These are phyloP conservation scores for Pleurotus salmoneostramineus DNA, from an alignment of 768 basidiomycete genomes.

Conservation along the genomic window DNA sequence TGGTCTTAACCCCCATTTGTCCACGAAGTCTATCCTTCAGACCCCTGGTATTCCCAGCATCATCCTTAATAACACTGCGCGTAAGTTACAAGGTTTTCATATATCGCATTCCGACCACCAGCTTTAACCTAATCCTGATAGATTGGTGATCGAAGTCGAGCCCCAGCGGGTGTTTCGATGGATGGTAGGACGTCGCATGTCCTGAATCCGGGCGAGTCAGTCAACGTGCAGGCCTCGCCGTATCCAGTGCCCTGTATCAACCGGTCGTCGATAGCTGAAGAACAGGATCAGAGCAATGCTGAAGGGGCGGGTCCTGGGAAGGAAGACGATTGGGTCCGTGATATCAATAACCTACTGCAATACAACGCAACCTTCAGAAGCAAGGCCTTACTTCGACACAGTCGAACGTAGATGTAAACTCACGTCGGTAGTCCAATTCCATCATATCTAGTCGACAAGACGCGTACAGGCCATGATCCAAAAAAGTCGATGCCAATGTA, in stretches of 20 bases:
- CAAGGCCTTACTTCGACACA: conserved; percentile 78
- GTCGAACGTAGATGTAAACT: conserved; percentile 45
- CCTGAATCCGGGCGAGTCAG: conserved; percentile 80
- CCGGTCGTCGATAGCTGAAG: conserved; percentile 69
- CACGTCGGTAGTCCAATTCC: no score
- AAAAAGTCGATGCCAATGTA: no score
- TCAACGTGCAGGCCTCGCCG: conserved; percentile 79
- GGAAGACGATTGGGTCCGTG: conserved; percentile 94
- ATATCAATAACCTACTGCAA: conserved; percentile 91
- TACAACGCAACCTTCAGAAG: conserved; percentile 94
- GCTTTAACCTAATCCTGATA: conserved; percentile 23
- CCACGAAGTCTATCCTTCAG: conserved; percentile 90
- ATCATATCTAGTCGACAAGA: no score
- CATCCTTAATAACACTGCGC: conserved; percentile 69
- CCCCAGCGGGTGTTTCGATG: conserved; percentile 89
- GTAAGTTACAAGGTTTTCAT: conserved; percentile 34
- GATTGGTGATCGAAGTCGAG: conserved; percentile 83
- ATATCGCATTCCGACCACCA: conserved; percentile 6
- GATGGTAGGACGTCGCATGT: conserved; percentile 86
- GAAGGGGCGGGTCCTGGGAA: conserved; percentile 77
- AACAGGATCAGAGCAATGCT: conserved; percentile 35
- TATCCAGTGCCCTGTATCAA: conserved; percentile 94
- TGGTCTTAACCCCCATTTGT: conserved; percentile 94
- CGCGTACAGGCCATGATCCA: no score
- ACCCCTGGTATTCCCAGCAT: conserved; percentile 85